Conservation (phyloP, 345 rosid species). For the Dovyalis caffra region DNA sequence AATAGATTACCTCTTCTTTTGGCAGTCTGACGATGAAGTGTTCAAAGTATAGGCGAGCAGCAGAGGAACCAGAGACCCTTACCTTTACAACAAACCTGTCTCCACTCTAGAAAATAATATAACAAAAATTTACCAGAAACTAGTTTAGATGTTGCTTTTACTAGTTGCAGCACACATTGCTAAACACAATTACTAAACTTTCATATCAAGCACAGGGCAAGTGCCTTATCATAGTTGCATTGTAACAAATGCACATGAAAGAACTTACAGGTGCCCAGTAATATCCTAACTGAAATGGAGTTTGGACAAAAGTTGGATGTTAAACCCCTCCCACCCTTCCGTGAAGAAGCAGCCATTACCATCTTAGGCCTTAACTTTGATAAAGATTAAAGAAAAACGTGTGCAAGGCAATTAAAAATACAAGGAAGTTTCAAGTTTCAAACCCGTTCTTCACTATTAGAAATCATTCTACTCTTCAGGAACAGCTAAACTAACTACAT, state of each 20-base stretch:
- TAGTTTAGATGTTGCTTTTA: not conserved
- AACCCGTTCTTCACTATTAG: not conserved
- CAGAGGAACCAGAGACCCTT: slow-evolving; percentile 64
- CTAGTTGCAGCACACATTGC: not conserved
- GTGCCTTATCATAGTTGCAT: not conserved
- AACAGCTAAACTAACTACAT: not conserved
- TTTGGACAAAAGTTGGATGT: not conserved
- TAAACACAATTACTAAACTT: not conserved
- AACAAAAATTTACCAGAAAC: not conserved
- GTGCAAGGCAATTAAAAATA: not conserved
- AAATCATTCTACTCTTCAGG: not conserved
- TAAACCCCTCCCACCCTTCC: not conserved
- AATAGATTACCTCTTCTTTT: slow-evolving; percentile 57
- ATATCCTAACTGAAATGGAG: not conserved
- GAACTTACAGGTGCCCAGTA: not conserved
- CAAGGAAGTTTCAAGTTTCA: not conserved
- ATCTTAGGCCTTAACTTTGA: not conserved
- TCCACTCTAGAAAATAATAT: slow-evolving; percentile 46
- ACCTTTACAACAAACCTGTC: slow-evolving; percentile 72
- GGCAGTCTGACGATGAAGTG: slow-evolving; percentile 74
- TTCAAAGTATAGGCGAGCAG: slow-evolving; percentile 67
- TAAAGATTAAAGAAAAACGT: not conserved
- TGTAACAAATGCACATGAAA: not conserved
- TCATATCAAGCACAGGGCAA: not conserved
- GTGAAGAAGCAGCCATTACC: not conserved